Base-by-base conservation (phyloP, 2,329 filamentous ascomycete species). In the Lachnellula cervina region DNA sequence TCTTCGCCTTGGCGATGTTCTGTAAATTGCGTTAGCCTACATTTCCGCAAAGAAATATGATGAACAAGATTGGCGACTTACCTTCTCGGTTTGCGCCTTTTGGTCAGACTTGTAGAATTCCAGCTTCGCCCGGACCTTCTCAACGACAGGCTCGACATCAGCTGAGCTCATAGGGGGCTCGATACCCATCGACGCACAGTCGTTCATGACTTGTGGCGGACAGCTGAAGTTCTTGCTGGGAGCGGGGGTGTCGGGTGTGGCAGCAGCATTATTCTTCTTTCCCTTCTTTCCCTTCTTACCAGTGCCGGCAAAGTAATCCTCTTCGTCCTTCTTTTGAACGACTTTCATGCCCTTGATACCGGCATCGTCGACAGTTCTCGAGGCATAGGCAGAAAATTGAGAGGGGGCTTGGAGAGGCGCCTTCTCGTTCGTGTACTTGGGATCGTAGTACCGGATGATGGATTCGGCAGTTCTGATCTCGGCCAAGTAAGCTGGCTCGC, bases 1-100 rank as follows among this genome's bases (percentile, higher is more conserved):
- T 93, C 79, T 96, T 88, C 59, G 94, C 94, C 76, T 97, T 96
- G 62, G 90, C 89, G 59, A 97, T 87, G 80, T 99, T 99, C 94
- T 97, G 68, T 69, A 76, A 56, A 63, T 61, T 52, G 55, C 21
- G 63, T 57, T 68, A 62, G 58, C 61, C 44, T 28, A n/a, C 6
- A 35, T 51, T 23, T 5, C 34, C 4, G 40, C 2, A 21, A 5
- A 57, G 9, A n/a, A 1, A 11, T 19, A 17, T 9, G n/a, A 16
- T n/a, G 13, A 32, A n/a, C 17, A 21, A 38, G n/a, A 6, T 40
- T 47, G 14, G 40, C 37, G 63, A 76, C 87, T 79, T 76, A 96
- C 94, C 77, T 90, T 88, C 72, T 94, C 83, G 19, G 94, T 99
- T 80, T 97, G 90, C 62, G 83, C 80, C 56, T 87, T 83, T 78